phyloP scores from a whole-genome alignment of 768 basidiomycete genomes.

The Thelephora ganbajun region DNA sequence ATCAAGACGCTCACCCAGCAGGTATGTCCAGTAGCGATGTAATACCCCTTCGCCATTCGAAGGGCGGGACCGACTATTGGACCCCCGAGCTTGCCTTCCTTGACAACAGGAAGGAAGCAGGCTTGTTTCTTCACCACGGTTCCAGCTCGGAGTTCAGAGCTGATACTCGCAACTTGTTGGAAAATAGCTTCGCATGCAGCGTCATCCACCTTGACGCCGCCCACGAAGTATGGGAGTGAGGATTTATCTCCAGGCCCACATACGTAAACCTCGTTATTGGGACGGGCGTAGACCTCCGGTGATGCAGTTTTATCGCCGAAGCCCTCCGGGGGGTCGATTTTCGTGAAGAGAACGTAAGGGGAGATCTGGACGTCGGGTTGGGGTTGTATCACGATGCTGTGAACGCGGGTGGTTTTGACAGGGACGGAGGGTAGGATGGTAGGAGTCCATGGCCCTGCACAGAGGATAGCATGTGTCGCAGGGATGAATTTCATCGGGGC shows the following conservation, averaged over 20 bases:
- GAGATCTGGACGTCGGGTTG: conserved; percentile 31
- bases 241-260: conserved; percentile 72
- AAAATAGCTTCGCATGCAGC: conserved; percentile 40
- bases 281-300: conserved; percentile 65
- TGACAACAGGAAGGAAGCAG: conserved; percentile 65
- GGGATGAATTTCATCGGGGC: conserved; percentile 23
- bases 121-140: conserved; percentile 45
- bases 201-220: conserved; percentile 50
- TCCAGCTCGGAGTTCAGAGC: conserved; percentile 39
- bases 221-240: conserved; percentile 53
- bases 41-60: conserved; percentile 44
- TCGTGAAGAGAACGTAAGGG: conserved; percentile 76
- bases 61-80: conserved; percentile 60
- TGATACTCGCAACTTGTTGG: conserved; percentile 46
- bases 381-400: conserved; percentile 56
- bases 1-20: conserved; percentile 48
- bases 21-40: conserved; percentile 66
- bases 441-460: conserved; percentile 84
- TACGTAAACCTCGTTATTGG: conserved; percentile 55
- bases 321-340: conserved; percentile 28
- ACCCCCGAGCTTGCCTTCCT: conserved; percentile 28
- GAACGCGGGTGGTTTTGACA: conserved; percentile 51
- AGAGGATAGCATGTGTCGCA: conserved; percentile 60
- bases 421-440: conserved; percentile 40
- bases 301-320: conserved; percentile 18